These are phyloP conservation scores for Malus hybrid DNA, from an alignment of 331 rosid genomes.

Conservation along the genomic window DNA sequence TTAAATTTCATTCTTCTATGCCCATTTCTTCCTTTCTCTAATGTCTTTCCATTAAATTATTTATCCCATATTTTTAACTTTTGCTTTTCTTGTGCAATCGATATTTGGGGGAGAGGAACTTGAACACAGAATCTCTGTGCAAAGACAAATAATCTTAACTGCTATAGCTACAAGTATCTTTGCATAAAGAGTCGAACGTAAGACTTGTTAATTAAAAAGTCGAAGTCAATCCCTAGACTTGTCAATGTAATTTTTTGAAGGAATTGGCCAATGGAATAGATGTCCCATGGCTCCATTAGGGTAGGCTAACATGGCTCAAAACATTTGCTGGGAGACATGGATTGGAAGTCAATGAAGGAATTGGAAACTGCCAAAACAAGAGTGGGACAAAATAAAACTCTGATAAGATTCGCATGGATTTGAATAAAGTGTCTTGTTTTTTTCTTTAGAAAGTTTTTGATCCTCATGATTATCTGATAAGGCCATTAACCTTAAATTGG, in stretches of 20 bases:
- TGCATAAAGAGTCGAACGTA: no score
- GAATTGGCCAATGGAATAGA: not conserved
- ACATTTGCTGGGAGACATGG: not conserved
- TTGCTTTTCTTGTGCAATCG: no score
- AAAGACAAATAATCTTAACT: no score
- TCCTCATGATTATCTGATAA: not conserved
- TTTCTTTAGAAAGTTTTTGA: not conserved
- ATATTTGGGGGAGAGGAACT: no score
- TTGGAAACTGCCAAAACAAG: slow-evolving; percentile 8
- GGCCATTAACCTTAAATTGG: slow-evolving; percentile 10
- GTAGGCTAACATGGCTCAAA: not conserved
- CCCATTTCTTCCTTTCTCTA: not conserved
- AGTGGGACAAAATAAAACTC: slow-evolving; percentile 1
- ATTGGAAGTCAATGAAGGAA: not conserved
- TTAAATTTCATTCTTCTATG: not conserved
- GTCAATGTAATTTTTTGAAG: not conserved
- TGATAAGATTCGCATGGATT: slow-evolving; percentile 10
- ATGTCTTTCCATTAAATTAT: not conserved
- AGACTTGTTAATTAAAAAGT: not conserved
- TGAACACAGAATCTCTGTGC: no score
- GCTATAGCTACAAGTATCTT: no score
- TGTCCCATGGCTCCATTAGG: not conserved
- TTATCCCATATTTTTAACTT: not conserved
- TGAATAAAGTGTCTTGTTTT: slow-evolving; percentile 8
- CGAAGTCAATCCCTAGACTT: not conserved